A percentile compares a stretch with the other conserved stretches of the same genome.
Evolutionary conservation across 2,329 filamentous ascomycete species (phyloP).

Genomic region (Diaporthe longicolla): DNA sequence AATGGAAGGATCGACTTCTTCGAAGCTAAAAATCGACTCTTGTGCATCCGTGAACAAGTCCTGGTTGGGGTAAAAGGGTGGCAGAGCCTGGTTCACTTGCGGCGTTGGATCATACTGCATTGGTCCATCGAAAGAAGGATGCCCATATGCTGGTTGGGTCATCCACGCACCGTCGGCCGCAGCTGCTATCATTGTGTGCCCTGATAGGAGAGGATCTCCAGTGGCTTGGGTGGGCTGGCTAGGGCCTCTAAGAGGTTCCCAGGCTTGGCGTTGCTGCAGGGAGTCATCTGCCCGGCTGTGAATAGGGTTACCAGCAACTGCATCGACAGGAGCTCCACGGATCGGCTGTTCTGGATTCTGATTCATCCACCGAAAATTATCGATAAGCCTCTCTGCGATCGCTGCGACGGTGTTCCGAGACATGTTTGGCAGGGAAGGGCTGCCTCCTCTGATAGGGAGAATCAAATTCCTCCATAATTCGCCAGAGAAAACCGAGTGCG

Average conservation of each 20-base stretch:
- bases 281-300: too few species aligned
- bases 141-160: background rate
- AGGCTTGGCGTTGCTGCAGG: too few species aligned
- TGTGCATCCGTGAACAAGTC: background rate
- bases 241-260: too few species aligned
- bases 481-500: background rate
- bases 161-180: background rate
- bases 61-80: background rate
- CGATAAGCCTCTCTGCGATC: background rate
- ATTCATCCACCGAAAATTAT: background rate
- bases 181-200: background rate
- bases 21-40: background rate
- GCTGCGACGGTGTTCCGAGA: background rate
- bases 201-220: background rate
- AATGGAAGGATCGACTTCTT: background rate
- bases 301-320: too few species aligned
- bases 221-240: background rate
- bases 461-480: background rate
- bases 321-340: background rate
- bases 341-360: too few species aligned
- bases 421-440: background rate
- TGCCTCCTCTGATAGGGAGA: background rate
- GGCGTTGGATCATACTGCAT: background rate
- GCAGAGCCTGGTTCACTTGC: background rate
- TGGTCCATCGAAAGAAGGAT: background rate